These are phyloP conservation scores for Candida arabinofermentans DNA, from an alignment of 805 yeast genomes.

Conservation along the genomic window DNA sequence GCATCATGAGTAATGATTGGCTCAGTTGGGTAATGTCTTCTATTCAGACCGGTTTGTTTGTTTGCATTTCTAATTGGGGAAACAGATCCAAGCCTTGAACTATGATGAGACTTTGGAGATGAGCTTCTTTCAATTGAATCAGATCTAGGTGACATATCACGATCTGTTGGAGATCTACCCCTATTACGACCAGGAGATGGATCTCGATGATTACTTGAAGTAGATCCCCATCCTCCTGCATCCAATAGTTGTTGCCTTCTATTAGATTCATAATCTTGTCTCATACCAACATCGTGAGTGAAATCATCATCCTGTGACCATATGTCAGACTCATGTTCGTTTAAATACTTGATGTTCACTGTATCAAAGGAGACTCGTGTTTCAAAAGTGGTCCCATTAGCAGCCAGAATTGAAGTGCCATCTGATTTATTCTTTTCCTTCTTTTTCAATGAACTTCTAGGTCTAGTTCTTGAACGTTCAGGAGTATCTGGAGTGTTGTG, in stretches of 20 bases:
- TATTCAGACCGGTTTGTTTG: constrained; percentile 3
- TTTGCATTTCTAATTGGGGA: constrained; percentile 16
- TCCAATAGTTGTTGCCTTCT: constrained; percentile 11
- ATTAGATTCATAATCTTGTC: constrained; percentile 7
- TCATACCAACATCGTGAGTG: constrained; percentile 18
- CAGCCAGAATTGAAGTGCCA: no score
- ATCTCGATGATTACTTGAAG: constrained; percentile 14
- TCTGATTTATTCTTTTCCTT: not conserved
- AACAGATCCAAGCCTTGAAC: constrained; percentile 16
- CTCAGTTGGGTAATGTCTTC: constrained; percentile 29
- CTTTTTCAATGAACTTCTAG: constrained; percentile 1
- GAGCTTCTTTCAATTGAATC: constrained; percentile 15
- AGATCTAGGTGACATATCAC: constrained; percentile 17
- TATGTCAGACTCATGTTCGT: constrained; percentile 16
- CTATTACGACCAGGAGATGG: constrained; percentile 19
- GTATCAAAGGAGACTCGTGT: constrained; percentile 52
- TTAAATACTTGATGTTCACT: constrained; percentile 36
- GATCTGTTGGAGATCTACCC: constrained; percentile 19
- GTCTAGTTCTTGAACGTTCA: not conserved
- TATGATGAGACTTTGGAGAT: constrained; percentile 16
- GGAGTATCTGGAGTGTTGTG: not conserved
- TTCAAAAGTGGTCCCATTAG: constrained; percentile 11
- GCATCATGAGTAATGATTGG: constrained; percentile 39
- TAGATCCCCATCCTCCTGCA: constrained; percentile 25
- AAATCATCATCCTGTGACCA: constrained; percentile 15